phyloP scores from a whole-genome alignment of 2,329 filamentous ascomycete species.

The Tolypocladium tropicale region DNA sequence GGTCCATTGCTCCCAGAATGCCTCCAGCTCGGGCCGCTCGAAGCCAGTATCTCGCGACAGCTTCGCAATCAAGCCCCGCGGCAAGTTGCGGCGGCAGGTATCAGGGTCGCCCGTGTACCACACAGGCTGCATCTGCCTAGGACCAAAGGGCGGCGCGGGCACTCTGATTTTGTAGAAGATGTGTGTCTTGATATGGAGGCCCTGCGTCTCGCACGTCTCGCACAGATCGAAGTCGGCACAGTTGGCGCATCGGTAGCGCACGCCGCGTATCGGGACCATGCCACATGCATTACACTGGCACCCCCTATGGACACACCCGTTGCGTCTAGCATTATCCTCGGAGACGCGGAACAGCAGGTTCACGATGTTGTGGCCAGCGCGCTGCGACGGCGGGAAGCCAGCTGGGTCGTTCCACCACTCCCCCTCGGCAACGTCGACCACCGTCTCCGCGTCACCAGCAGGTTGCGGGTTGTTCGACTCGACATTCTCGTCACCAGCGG shows the following conservation, averaged over 20 bases:
- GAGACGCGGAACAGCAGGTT: conserved; percentile 85
- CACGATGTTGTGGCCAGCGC: conserved; percentile 68
- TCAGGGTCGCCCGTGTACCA: conserved; percentile 86
- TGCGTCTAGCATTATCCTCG: conserved; percentile 79
- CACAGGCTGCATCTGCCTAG: conserved; percentile 68
- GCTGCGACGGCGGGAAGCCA: conserved; percentile 29
- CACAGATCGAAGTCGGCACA: conserved; percentile 95
- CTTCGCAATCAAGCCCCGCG: conserved; percentile 54
- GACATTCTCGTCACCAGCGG: conserved; percentile 34
- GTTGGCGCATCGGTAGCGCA: conserved; percentile 90
- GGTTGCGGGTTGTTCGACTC: conserved; percentile 18
- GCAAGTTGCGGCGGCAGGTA: conserved; percentile 56
- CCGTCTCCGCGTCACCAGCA: conserved; percentile 26
- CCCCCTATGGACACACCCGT: conserved; percentile 84
- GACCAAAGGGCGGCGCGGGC: conserved; percentile 74
- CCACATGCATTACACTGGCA: conserved; percentile 88
- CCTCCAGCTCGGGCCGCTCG: conserved; percentile 81
- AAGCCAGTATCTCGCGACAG: conserved; percentile 65
- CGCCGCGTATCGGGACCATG: conserved; percentile 78
- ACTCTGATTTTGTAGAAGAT: conserved; percentile 94
- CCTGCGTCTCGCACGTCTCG: conserved; percentile 77
- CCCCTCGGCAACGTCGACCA: conserved; percentile 31
- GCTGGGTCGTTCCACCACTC: conserved; percentile 42
- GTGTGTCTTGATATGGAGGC: conserved; percentile 76
- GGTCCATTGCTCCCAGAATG: conserved; percentile 93